Conservation (phyloP, 1,284 basidiomycete genomes). For the Neolentinus lepideus region DNA sequence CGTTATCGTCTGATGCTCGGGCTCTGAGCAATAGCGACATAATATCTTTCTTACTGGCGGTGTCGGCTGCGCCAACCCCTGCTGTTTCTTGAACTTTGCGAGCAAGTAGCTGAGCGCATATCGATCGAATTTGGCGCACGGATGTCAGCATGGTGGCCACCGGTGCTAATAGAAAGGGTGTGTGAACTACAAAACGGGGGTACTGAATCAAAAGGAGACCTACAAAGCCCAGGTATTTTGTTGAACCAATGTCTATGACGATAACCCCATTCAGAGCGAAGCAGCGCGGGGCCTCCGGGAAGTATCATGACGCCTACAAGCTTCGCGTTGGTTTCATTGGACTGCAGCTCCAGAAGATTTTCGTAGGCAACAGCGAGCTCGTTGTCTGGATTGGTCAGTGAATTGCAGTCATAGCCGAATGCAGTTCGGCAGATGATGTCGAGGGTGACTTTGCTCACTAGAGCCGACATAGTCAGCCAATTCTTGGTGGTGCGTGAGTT, state of each 20-base stretch:
- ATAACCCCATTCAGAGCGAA: slow-evolving; percentile 30
- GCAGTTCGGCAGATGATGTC: slow-evolving; percentile 44
- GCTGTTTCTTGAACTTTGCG: slow-evolving; percentile 28
- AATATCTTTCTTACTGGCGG: slow-evolving; percentile 36
- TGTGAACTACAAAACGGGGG: too few relatives aligned
- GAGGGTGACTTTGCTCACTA: slow-evolving; percentile 44
- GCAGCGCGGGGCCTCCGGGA: slow-evolving; percentile 20
- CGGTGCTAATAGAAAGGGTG: slow-evolving; percentile 16
- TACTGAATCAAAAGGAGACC: neutral
- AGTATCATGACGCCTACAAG: slow-evolving; percentile 29
- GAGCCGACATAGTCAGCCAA: neutral
- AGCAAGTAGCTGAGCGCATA: slow-evolving; percentile 32
- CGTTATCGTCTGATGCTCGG: slow-evolving; percentile 20
- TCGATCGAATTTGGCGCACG: slow-evolving; percentile 33
- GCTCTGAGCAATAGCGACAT: slow-evolving; percentile 42
- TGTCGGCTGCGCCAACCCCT: slow-evolving; percentile 19
- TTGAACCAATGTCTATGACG: slow-evolving; percentile 26
- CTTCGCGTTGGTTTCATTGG: slow-evolving; percentile 31
- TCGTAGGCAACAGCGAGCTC: slow-evolving; percentile 41
- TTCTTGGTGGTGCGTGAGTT: neutral
- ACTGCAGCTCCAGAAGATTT: slow-evolving; percentile 31
- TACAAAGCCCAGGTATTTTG: slow-evolving; percentile 4
- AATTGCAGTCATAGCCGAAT: slow-evolving; percentile 39
- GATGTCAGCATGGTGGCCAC: slow-evolving; percentile 27
- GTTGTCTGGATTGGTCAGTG: slow-evolving; percentile 37